Base-by-base conservation (phyloP, 345 rosid species). In the Alliaria petiolata region DNA sequence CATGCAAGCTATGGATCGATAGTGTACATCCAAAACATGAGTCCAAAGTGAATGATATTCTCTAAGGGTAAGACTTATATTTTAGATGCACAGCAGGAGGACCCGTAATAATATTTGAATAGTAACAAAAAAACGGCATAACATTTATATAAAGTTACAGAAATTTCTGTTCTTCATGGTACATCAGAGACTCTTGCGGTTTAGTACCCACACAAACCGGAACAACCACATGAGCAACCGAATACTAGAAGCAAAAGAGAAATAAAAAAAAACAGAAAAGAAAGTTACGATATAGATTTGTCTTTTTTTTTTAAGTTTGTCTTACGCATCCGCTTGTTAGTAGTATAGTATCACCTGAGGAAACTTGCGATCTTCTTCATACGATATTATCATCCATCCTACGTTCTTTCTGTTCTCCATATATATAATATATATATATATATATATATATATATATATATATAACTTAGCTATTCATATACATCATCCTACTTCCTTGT, bases 401-500 rank as follows among this genome's bases (percentile, higher is more conserved):
- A 74, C 67, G 30, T 34, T 59, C 72, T 59, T 67, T 74, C 45
- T 60, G 61, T 58, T 66, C 73, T 67, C 25, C 78, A 66, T 70
- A 19, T 57, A 54, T 53, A 56, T 70, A 70, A 22, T 69, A 58
- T 28, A 69, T 51, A 49, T n/a, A n/a, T n/a, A n/a, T n/a, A n/a
- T n/a, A n/a, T n/a, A n/a, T n/a, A n/a, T n/a, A n/a, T n/a, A n/a
- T n/a, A n/a, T n/a, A n/a, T n/a, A n/a, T 51, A 69, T 47, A 70
- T 66, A 74, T 74, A 51, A 60, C 79, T 76, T 76, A 65, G 53
- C 67, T 65, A 65, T 58, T 83, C 86, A 86, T 83, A 85, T 81
- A 83, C 80, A 61, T 42, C 74, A 76, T 74, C 83, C 80, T 78
- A 75, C 85, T 76, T 73, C 86, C 78, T 73, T 79, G 84, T 80